Percentiles rank a stretch among this genome's conserved stretches.
These are phyloP conservation scores for Plasmodium relictum DNA, from an alignment of 169 alveolate species.

Conservation along the genomic window DNA sequence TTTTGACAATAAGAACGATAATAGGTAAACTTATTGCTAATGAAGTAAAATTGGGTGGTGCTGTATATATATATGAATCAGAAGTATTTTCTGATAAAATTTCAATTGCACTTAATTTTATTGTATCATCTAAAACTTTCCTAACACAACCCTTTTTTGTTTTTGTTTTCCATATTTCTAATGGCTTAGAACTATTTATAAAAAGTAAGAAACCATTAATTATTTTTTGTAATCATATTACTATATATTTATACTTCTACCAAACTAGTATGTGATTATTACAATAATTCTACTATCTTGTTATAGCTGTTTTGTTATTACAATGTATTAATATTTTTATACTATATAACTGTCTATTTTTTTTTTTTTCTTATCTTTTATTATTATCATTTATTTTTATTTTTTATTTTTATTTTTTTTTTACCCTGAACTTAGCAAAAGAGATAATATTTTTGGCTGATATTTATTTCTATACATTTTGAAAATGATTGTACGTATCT, in stretches of 20 bases:
- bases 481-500: background rate
- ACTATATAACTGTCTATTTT: too few species aligned
- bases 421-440: constrained; percentile 76
- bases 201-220: background rate
- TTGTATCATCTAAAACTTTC: constrained; percentile 58
- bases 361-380: too few species aligned
- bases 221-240: background rate
- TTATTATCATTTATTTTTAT: too few species aligned
- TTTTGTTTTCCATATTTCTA: constrained; percentile 65
- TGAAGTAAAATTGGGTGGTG: constrained; percentile 33
- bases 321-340: background rate
- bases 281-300: too few species aligned
- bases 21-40: constrained; percentile 50
- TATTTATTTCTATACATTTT: constrained; percentile 63
- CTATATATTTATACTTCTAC: background rate
- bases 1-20: constrained; percentile 62
- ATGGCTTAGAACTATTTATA: constrained; percentile 53
- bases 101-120: constrained; percentile 72
- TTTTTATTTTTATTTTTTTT: background rate
- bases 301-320: background rate
- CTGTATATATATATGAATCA: constrained; percentile 61
- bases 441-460: constrained; percentile 58
- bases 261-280: too few species aligned
- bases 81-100: constrained; percentile 62
- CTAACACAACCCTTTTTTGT: constrained; percentile 69